A percentile compares a stretch with the other conserved stretches of the same genome.
Conservation (phyloP, 2,329 filamentous ascomycete genomes). For the Paracorniculantispora psalliotae region DNA sequence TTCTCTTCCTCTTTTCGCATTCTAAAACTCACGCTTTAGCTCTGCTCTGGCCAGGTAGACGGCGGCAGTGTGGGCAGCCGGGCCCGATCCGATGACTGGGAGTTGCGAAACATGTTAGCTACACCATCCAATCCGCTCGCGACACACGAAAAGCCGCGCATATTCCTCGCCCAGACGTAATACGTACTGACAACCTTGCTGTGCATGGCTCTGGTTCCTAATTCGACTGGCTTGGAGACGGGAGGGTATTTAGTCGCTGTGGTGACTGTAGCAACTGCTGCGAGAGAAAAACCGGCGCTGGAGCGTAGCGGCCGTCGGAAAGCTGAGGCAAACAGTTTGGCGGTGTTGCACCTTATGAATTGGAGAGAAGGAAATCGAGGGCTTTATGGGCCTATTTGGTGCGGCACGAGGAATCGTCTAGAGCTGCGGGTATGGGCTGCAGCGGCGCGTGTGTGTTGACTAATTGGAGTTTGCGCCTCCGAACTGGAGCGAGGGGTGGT, state of each 20-base stretch:
- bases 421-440: background rate
- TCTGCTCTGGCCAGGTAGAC: constrained; percentile 94
- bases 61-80: constrained; percentile 94
- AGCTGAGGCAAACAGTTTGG: constrained; percentile 88
- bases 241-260: constrained; percentile 22
- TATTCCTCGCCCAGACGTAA: constrained; percentile 9
- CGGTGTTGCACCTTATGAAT: constrained; percentile 36
- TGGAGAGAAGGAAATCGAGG: background rate
- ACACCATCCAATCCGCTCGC: background rate
- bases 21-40: constrained; percentile 63
- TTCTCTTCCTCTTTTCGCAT: too few relatives aligned
- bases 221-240: constrained; percentile 19
- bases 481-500: constrained; percentile 10
- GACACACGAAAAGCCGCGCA: background rate
- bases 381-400: constrained; percentile 7
- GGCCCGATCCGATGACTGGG: constrained; percentile 82
- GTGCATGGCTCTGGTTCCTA: constrained; percentile 67
- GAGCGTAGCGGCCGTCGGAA: constrained; percentile 74
- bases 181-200: constrained; percentile 82
- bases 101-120: background rate
- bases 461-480: constrained; percentile 10
- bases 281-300: constrained; percentile 68
- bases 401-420: constrained; percentile 4
- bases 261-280: constrained; percentile 55
- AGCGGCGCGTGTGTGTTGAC: constrained; percentile 10